Evolutionary conservation across 148 eudicot species (phyloP), one percentile per base, ranked within the genome.

Genomic region (Beta vulgaris): DNA sequence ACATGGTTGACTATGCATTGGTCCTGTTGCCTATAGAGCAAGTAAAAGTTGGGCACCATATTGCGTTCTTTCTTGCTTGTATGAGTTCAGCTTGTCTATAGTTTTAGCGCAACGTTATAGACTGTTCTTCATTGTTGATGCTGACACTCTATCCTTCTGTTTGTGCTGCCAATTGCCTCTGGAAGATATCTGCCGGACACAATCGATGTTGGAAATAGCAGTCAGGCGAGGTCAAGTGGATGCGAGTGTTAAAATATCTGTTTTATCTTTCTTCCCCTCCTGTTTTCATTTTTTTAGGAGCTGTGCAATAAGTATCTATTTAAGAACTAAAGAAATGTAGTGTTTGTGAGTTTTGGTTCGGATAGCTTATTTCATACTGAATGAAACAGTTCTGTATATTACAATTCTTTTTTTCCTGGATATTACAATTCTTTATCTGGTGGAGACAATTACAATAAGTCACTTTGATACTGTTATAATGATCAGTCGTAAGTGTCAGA

Each of bases 101-200:
- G 26, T 21, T 49, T 49, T 16, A 18, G 44, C 26, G 7, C 3
- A 21, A 35, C 3, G 10, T 14, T 6, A n/a, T 26, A 25, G 31
- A 12, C 26, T 67, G 2, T 5, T 34, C n/a, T 53, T 18, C 40
- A 3, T 49, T 6, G 26, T 42, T 15, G 15, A 9, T 34, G 18
- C 60, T 51, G 53, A 44, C 68, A 72, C 29, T 63, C 8, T 15
- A 12, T 15, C 10, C 7, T 66, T 43, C 36, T 43, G 53, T 34
- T 34, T 53, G 44, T 53, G 62, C 10, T 53, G 43, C 19, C 69
- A 48, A 60, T 70, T 10, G 65, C 63, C 7, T 57, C 43, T 7
- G 34, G 76, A 72, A 93, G 98, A 91, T 93, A 89, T 82, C 69
- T 93, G 87, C 98, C 98, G 11, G 98, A 91, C 79, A 93, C 96